phyloP scores from a whole-genome alignment of 1,284 basidiomycete genomes.

The Cutaneotrichosporon curvatum region DNA sequence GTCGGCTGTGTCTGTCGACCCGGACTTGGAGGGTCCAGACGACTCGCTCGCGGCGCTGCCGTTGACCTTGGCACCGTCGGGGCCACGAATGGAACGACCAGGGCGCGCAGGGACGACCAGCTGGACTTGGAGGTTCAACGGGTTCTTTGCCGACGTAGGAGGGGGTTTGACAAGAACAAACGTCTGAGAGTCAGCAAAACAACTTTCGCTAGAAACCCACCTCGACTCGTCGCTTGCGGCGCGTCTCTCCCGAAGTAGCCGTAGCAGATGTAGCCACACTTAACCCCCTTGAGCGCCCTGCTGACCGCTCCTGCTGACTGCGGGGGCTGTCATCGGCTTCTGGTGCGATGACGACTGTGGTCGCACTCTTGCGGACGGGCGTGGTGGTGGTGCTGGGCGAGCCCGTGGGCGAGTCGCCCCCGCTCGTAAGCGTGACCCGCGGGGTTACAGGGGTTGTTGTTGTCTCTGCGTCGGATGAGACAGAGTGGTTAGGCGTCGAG shows the following conservation, averaged over 20 bases:
- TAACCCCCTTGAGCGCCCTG: not conserved
- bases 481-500: not conserved
- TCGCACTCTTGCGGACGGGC: not conserved
- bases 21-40: slow-evolving; percentile 6
- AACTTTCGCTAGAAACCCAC: slow-evolving; percentile 1
- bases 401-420: too few species aligned
- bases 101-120: slow-evolving; percentile 53
- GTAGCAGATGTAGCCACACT: not conserved
- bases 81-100: too few species aligned
- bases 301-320: not conserved
- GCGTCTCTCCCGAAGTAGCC: slow-evolving; percentile 1
- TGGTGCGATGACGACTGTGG: not conserved
- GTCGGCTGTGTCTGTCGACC: not conserved
- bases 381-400: too few species aligned
- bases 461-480: not conserved
- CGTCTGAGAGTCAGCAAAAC: slow-evolving; percentile 52
- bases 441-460: too few species aligned
- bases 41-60: not conserved
- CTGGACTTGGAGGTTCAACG: slow-evolving; percentile 87
- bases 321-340: not conserved
- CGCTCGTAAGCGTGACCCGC: too few species aligned
- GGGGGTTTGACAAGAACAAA: slow-evolving; percentile 51
- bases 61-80: not conserved
- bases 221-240: slow-evolving; percentile 3
- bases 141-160: slow-evolving; percentile 72